Evolutionary conservation across 1,284 basidiomycete species (phyloP), one percentile per base, ranked within the genome.

Genomic region (Apiotrichum sp.): DNA sequence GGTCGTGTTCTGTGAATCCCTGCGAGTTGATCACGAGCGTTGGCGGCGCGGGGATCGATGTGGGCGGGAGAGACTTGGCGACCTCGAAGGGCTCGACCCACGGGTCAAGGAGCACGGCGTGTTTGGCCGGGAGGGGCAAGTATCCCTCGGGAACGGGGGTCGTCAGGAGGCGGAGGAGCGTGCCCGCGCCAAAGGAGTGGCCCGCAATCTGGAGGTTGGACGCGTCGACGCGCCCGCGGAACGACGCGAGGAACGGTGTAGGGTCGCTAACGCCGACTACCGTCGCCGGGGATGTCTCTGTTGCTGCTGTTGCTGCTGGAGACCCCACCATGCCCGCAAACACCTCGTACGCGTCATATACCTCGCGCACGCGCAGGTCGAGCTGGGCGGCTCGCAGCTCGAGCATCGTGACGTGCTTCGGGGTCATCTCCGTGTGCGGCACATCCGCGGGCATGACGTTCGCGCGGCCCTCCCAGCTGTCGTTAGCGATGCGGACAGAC

Each of bases 151-250:
- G 60, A n/a, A 57, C 44, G 31, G 52, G 53, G 13, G 45, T 52
- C 33, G 50, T 57, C 46, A 61, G 58, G 34, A 63, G 36, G 50
- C 58, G 61, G 33, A 65, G 47, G 45, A 84, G 72, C 4, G 87
- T 87, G 46, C 85, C 85, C 16, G 85, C 87, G 29, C 87, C 88
- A 65, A 89, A 89, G 1, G 86, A 87, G 68, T 89, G 87, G 0
- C 86, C 87, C 0, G 81, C 78, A 32, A 88, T 76, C 10, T 77
- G 69, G 7, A 88, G 66, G 45, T 81, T 70, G 39, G 66, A 73
- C 75, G 63, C 74, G 71, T 62, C 65, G 34, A 78, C 75, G 16
- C 52, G 65, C 45, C 65, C 65, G 33, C 68, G 64, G 80, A 84
- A 83, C 44, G 76, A 78, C 47, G 81, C 74, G 9, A 64, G 66